phyloP scores from a whole-genome alignment of 345 rosid genomes.

The Excoecaria cochinchinensis region DNA sequence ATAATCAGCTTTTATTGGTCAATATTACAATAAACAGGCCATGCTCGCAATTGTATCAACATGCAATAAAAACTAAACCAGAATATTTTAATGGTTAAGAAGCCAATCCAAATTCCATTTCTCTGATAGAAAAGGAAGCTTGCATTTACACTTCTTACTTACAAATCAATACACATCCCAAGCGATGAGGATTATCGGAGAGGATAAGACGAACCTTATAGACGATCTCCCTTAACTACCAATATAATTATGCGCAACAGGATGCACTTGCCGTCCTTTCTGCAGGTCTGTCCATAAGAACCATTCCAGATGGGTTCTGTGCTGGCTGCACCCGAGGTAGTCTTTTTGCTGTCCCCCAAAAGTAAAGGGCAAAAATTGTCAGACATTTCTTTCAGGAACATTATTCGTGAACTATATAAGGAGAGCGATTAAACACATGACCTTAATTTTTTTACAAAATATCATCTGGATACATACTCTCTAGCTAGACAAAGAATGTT shows the following conservation, averaged over 20 bases:
- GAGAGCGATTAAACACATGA: background rate
- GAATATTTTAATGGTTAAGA: background rate
- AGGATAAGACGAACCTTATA: constrained; percentile 21
- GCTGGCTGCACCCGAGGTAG: constrained; percentile 85
- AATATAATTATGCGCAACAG: constrained; percentile 60
- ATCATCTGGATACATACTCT: no score
- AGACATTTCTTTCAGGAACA: background rate
- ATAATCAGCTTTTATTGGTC: no score
- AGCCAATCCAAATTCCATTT: constrained; percentile 24
- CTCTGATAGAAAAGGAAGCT: constrained; percentile 21
- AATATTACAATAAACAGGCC: no score
- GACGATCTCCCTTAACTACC: constrained; percentile 22
- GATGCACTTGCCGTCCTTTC: constrained; percentile 69
- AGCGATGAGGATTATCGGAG: background rate
- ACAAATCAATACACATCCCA: constrained; percentile 13
- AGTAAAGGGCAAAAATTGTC: background rate
- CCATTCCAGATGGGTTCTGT: constrained; percentile 83
- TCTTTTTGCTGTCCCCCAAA: constrained; percentile 58
- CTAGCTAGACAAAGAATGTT: no score
- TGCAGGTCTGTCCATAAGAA: constrained; percentile 73
- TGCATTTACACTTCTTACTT: constrained; percentile 31
- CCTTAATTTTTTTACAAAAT: background rate
- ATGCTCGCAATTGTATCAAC: no score
- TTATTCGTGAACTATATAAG: no score
- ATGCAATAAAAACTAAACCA: no score